Evolutionary conservation across 306 rosid genomes (phyloP).

Genomic region (Fagus sylvatica): DNA sequence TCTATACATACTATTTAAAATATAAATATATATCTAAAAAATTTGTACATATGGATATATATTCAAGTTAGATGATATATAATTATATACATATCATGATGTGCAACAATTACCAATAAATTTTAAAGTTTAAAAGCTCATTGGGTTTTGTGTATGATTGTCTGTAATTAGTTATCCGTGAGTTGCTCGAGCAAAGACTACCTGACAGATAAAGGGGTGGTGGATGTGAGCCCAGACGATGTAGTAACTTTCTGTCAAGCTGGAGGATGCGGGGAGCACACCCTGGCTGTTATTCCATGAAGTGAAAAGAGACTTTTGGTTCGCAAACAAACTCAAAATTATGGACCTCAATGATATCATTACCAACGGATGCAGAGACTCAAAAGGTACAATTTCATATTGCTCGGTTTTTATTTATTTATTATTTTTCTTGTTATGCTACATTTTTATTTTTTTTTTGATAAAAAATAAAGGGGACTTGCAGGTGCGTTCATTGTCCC

Average conservation of each 20-base stretch:
- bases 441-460: no score
- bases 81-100: no score
- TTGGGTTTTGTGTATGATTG: not conserved
- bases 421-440: not conserved
- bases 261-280: slow-evolving; percentile 34
- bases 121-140: not conserved
- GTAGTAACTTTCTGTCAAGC: slow-evolving; percentile 21
- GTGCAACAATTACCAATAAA: no score
- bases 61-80: no score
- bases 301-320: slow-evolving; percentile 39
- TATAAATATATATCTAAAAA: no score
- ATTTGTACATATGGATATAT: no score
- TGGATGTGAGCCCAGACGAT: slow-evolving; percentile 18
- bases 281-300: slow-evolving; percentile 28
- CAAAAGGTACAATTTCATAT: slow-evolving; percentile 12
- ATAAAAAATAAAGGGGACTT: no score
- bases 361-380: not conserved
- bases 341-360: slow-evolving; percentile 2
- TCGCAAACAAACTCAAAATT: slow-evolving; percentile 29
- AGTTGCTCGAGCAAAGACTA: not conserved
- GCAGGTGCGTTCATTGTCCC: no score
- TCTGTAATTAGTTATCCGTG: not conserved
- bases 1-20: no score
- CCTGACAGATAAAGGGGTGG: slow-evolving; percentile 21
- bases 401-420: not conserved